Evolutionary conservation across 2,329 filamentous ascomycete genomes (phyloP), one percentile per base, ranked within the genome.

Genomic region (Neoarthrinium moseri): DNA sequence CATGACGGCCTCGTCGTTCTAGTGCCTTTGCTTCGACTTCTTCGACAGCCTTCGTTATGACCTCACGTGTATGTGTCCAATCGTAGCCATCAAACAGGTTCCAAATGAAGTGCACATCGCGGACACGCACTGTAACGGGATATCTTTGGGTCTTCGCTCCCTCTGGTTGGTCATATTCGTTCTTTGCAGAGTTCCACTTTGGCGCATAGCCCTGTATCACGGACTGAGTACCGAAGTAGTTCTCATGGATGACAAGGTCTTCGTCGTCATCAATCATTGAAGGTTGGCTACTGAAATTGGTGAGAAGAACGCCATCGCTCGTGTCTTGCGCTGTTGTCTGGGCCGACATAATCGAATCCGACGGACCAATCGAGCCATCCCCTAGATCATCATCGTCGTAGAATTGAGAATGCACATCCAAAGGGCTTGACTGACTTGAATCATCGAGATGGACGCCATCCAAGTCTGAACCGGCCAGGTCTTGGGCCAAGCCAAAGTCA

Each of bases 51-150:
- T 92, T 88, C 18, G 84, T 84, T 46, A 99, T 96, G 4, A 86
- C 82, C 51, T 94, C 87, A 34, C 92, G 81, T 1, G 95, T 99
- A 34, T 82, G 80, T 55, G 85, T 81, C 95, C 95, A 99, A 66
- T 99, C 95, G 62, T 96, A 99, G 2, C 94, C 94, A 70, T 99
- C 94, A 65, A 94, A 96, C 1, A 99, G 73, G 60, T 99, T 95
- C 94, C 94, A 99, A 49, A 97, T 96, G 42, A 96, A 73, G 62
- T 97, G 90, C 5, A 96, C 85, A 60, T 96, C 90, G 21, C 89
- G 84, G 13, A 97, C 78, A 5, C 83, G 83, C 3, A 96, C 75
- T 52, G 83, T 84, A 12, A 99, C 69, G 5, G 92, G 89, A 51
- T 86, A 89, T 43, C 75, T 75, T 30, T 76, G 74, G 7, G 84